phyloP scores from a whole-genome alignment of 2,329 filamentous ascomycete genomes.

The Coniochaeta prunicola region DNA sequence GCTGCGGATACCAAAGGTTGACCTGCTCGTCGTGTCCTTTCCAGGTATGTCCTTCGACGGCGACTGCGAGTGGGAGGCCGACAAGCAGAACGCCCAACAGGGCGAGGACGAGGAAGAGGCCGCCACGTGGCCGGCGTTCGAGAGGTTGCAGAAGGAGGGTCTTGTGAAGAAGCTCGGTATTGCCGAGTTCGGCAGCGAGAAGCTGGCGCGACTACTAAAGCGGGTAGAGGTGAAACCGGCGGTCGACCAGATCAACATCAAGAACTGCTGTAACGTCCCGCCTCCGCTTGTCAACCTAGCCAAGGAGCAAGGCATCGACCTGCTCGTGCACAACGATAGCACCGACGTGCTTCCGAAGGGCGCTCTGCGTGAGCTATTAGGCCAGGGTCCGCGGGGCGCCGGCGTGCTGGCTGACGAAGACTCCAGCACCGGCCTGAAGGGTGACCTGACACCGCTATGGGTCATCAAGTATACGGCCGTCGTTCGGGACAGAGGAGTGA shows the following conservation, averaged over 20 bases:
- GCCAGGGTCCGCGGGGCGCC: conserved; percentile 63
- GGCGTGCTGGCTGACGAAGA: conserved; percentile 59
- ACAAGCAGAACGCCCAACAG: conserved; percentile 52
- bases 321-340: conserved; percentile 91
- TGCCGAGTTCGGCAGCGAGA: conserved; percentile 83
- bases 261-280: conserved; percentile 93
- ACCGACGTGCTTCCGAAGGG: conserved; percentile 84
- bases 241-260: conserved; percentile 93
- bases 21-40: conserved; percentile 88
- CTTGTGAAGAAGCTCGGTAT: conserved; percentile 72
- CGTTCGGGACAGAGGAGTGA: conserved; percentile 85
- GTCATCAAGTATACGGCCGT: conserved; percentile 97
- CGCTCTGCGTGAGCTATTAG: conserved; percentile 76
- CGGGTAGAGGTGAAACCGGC: conserved; percentile 64
- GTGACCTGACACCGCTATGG: conserved; percentile 83
- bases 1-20: conserved; percentile 66
- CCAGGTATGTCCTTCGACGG: conserved; percentile 91
- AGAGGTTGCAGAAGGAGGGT: conserved; percentile 64
- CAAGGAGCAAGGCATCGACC: conserved; percentile 74
- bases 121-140: conserved; percentile 65
- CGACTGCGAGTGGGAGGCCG: conserved; percentile 74
- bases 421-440: conserved; percentile 52
- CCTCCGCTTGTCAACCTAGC: conserved; percentile 78
- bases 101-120: conserved; percentile 61
- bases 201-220: conserved; percentile 69